Evolutionary conservation across 2,329 filamentous ascomycete species (phyloP).

Genomic region (Penicillium thymicola): DNA sequence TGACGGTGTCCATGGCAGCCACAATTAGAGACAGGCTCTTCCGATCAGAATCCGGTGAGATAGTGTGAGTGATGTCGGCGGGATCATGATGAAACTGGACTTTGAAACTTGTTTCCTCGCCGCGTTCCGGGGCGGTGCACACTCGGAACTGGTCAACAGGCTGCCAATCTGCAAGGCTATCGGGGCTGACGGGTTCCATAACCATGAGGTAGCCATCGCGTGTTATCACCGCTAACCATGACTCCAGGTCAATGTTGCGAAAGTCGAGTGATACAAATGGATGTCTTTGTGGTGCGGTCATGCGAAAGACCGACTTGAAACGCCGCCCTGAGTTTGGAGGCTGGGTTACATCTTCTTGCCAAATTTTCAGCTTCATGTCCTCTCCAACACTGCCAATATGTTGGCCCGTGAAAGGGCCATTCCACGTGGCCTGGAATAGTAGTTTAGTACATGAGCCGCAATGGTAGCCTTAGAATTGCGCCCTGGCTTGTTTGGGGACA

Average conservation of each 20-base stretch:
- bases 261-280: constrained; percentile 78
- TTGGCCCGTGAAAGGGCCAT: constrained; percentile 83
- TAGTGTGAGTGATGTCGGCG: constrained; percentile 65
- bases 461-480: neutral
- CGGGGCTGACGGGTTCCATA: constrained; percentile 80
- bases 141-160: constrained; percentile 74
- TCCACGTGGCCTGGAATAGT: constrained; percentile 74
- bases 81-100: constrained; percentile 87
- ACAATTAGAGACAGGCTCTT: constrained; percentile 80
- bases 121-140: constrained; percentile 65
- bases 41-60: constrained; percentile 75
- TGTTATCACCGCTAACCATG: constrained; percentile 79
- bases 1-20: constrained; percentile 78
- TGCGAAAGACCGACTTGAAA: constrained; percentile 68
- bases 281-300: constrained; percentile 63
- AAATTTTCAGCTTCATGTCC: constrained; percentile 86
- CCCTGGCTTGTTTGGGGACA: constrained; percentile 32
- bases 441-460: constrained; percentile 19
- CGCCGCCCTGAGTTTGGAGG: constrained; percentile 70
- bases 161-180: constrained; percentile 73
- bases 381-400: constrained; percentile 84
- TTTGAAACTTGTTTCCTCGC: constrained; percentile 82
- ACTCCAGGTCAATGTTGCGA: constrained; percentile 78
- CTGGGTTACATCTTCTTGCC: constrained; percentile 85
- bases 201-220: constrained; percentile 76